Evolutionary conservation across 164 flowering plant genomes (phyloP).

Genomic region (Liquidambar formosana): DNA sequence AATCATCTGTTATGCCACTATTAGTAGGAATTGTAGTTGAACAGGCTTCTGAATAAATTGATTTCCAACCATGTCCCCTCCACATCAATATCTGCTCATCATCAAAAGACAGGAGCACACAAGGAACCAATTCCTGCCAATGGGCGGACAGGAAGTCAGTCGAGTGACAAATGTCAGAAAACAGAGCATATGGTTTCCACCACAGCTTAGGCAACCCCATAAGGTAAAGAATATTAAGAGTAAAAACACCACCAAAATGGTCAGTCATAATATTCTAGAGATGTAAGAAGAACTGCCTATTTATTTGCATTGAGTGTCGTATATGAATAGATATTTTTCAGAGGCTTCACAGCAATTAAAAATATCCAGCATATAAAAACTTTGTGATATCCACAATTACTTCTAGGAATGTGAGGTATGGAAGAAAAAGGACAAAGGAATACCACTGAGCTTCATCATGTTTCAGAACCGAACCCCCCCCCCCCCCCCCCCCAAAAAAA

Average conservation of each 20-base stretch:
- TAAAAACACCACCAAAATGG: neutral
- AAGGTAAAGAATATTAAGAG: neutral
- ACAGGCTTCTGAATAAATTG: conserved; percentile 46
- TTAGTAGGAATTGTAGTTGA: conserved; percentile 12
- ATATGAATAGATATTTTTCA: too few species aligned
- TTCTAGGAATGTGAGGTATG: neutral
- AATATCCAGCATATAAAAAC: too few species aligned
- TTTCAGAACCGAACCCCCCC: too few species aligned
- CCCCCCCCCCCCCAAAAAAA: too few species aligned
- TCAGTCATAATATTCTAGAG: too few species aligned
- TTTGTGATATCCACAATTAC: too few species aligned
- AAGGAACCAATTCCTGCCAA: conserved; percentile 91
- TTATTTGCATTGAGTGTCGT: too few species aligned
- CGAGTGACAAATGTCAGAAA: neutral
- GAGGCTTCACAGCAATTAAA: too few species aligned
- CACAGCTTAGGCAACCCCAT: neutral
- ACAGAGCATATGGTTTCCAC: neutral
- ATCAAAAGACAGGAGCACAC: conserved; percentile 87
- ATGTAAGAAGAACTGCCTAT: too few species aligned
- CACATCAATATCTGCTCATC: conserved; percentile 91
- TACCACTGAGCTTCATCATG: too few species aligned
- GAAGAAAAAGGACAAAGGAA: neutral
- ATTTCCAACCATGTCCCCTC: conserved; percentile 89
- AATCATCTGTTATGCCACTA: conserved; percentile 12
- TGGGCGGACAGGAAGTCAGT: too few species aligned